Percentiles rank a stretch among this genome's conserved stretches.
Conservation (phyloP, 1,284 basidiomycete species). For the Tilletia indica region DNA sequence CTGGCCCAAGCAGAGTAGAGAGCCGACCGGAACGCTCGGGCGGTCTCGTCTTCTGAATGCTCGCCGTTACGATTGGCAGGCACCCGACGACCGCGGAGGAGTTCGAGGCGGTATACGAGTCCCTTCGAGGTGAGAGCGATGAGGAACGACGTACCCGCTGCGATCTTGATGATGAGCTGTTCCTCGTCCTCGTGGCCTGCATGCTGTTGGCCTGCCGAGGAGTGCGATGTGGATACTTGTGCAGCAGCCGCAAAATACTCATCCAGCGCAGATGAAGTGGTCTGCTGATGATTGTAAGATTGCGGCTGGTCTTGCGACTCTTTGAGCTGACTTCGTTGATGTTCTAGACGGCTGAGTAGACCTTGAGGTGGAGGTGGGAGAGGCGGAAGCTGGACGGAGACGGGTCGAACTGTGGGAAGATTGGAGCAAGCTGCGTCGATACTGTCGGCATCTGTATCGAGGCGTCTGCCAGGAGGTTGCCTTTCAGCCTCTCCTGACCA, state of each 20-base stretch:
- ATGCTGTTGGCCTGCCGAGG: neutral
- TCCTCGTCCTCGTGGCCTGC: neutral
- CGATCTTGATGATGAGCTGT: slow-evolving; percentile 28
- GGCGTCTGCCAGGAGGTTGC: neutral
- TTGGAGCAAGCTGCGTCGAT: neutral
- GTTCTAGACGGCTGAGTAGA: slow-evolving; percentile 9
- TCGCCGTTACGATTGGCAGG: neutral
- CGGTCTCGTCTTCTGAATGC: too few relatives aligned
- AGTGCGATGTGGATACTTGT: neutral
- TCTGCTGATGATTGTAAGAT: too few relatives aligned
- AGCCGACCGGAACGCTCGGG: neutral
- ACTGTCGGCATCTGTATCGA: neutral
- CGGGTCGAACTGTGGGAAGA: neutral
- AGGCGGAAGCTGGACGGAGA: slow-evolving; percentile 23
- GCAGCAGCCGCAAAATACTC: neutral
- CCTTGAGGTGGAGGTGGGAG: slow-evolving; percentile 18
- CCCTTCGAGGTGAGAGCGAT: slow-evolving; percentile 35
- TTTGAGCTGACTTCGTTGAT: neutral
- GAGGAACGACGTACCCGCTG: slow-evolving; percentile 38
- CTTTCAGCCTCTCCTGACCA: neutral
- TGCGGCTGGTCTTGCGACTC: neutral
- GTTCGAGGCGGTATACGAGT: slow-evolving; percentile 29
- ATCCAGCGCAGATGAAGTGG: neutral
- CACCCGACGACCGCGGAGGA: slow-evolving; percentile 17
- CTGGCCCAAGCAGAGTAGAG: slow-evolving; percentile 20